phyloP scores from a whole-genome alignment of 768 basidiomycete species.

The Trametes cinnabarina region DNA sequence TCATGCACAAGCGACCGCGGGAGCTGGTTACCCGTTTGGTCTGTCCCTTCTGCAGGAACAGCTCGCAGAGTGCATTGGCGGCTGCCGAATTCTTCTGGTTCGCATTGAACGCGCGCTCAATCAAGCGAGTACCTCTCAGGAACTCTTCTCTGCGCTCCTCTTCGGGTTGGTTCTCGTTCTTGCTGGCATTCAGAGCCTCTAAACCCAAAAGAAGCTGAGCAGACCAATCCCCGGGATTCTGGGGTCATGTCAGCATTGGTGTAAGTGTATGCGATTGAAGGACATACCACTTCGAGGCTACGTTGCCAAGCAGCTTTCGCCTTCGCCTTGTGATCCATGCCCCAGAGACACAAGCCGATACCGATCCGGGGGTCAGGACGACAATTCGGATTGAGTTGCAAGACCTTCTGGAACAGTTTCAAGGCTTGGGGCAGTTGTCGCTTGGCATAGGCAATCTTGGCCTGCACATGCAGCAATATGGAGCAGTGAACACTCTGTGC shows the following conservation, averaged over 20 bases:
- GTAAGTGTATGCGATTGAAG: neutral
- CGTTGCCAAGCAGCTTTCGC: conserved; percentile 91
- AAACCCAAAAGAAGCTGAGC: conserved; percentile 82
- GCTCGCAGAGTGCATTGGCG: conserved; percentile 78
- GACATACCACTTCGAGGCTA: conserved; percentile 76
- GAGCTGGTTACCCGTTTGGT: conserved; percentile 48
- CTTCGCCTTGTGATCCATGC: conserved; percentile 76
- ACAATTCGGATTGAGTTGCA: conserved; percentile 74
- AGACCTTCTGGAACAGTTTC: conserved; percentile 80
- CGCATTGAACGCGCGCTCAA: conserved; percentile 78
- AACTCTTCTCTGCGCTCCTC: conserved; percentile 62
- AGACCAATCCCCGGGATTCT: conserved; percentile 81
- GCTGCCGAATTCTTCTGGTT: conserved; percentile 79
- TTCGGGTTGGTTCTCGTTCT: conserved; percentile 61
- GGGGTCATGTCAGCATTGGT: no score
- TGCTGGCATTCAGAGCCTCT: conserved; percentile 83
- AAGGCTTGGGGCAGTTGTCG: conserved; percentile 78
- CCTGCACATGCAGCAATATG: conserved; percentile 41
- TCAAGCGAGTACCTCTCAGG: conserved; percentile 61
- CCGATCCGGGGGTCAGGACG: conserved; percentile 93
- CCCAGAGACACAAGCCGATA: conserved; percentile 92
- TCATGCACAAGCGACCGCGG: no score
- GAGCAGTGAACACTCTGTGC: conserved; percentile 1
- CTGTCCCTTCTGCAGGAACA: conserved; percentile 73
- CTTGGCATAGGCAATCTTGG: conserved; percentile 79